These are phyloP conservation scores for Pilatotrama ljubarskyi DNA, from an alignment of 768 basidiomycete species.

Conservation along the genomic window DNA sequence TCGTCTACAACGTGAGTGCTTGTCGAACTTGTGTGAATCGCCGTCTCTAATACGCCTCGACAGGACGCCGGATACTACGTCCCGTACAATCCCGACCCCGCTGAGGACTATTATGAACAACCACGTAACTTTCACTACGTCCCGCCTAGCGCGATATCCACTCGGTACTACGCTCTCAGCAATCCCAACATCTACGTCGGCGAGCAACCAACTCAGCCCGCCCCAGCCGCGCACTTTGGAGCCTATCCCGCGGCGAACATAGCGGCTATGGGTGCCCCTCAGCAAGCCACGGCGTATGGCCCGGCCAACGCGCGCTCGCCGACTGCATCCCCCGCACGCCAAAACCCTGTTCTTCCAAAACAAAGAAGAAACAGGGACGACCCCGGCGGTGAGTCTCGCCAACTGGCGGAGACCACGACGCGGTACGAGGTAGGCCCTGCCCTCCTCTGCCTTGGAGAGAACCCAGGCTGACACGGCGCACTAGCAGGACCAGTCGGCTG, in stretches of 20 bases:
- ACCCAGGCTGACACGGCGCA: background rate
- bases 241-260: too few relatives aligned
- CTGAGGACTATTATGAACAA: background rate
- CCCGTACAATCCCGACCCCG: background rate
- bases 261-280: background rate
- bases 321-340: background rate
- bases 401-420: constrained; percentile 14
- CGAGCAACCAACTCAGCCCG: background rate
- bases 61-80: background rate
- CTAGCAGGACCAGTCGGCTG: background rate
- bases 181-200: constrained; percentile 8
- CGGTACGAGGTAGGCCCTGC: constrained; percentile 19
- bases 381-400: constrained; percentile 21
- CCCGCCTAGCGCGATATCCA: constrained; percentile 13
- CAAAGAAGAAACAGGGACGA: constrained; percentile 26
- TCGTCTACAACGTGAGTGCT: background rate
- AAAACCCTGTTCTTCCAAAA: constrained; percentile 20
- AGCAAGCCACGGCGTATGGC: background rate
- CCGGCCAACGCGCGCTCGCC: background rate
- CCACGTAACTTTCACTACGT: constrained; percentile 5
- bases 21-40: background rate
- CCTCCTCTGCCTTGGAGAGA: constrained; percentile 17
- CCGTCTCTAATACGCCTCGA: background rate
- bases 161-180: constrained; percentile 13
- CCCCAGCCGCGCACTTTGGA: background rate